Conservation (phyloP, 2,329 filamentous ascomycete species). For the Ceratocystis albifundus region DNA sequence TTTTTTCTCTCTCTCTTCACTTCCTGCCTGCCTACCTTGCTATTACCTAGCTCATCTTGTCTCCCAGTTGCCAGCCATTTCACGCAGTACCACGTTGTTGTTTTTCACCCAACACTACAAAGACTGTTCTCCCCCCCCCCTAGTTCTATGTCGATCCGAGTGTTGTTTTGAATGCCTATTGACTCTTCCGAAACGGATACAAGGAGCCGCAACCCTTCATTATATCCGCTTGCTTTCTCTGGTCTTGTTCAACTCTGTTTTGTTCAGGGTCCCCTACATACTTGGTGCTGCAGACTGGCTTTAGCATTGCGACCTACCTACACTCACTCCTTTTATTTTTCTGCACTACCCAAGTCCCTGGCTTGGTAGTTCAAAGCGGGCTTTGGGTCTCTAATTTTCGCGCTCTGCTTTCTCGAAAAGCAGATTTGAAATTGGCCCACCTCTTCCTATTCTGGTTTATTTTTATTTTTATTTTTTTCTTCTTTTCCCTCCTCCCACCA, state of each 20-base stretch:
- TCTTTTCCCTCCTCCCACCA: not conserved
- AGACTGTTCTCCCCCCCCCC: not conserved
- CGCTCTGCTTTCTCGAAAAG: not conserved
- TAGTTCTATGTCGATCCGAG: not conserved
- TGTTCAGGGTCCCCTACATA: constrained; percentile 10
- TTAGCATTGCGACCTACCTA: constrained; percentile 6
- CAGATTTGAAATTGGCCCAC: not conserved
- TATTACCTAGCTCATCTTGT: not conserved
- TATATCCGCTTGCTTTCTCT: not conserved
- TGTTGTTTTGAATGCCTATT: constrained; percentile 4
- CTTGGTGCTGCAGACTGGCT: not conserved
- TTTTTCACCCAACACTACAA: not conserved
- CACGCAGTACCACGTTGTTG: not conserved
- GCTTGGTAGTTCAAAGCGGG: constrained; percentile 6
- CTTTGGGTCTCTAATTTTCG: constrained; percentile 1
- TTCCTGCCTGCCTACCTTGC: not conserved
- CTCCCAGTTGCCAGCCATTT: constrained; percentile 3
- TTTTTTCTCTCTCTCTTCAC: not conserved
- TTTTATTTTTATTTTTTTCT: not conserved
- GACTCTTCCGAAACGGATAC: not conserved
- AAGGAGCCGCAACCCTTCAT: constrained; percentile 2
- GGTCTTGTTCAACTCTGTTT: constrained; percentile 1
- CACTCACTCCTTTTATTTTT: constrained; percentile 3
- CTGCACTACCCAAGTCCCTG: constrained; percentile 6
- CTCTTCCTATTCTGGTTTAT: not conserved